Evolutionary conservation across 108 stramenopile genomes (phyloP), one percentile per base, ranked within the genome.

Genomic region (Seminavis robusta): DNA sequence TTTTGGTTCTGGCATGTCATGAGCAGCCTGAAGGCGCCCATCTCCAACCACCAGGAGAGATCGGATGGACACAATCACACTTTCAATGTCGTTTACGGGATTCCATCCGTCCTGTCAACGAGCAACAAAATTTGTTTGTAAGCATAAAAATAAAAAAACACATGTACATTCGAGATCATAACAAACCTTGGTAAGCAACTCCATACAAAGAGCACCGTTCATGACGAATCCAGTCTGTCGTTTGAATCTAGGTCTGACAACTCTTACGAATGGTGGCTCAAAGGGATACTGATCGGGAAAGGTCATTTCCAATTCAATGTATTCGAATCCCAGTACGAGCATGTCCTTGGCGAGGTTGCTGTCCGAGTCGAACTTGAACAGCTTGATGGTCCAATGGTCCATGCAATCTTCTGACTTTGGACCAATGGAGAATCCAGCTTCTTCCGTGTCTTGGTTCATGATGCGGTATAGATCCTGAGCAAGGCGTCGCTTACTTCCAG

Each of bases 81-180:
- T 77, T 47, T 95, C 94, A 65, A 95, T 95, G 53, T 95, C 94
- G 54, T 95, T 95, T 43, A 92, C 77, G 5, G 94, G 91, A 44
- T 92, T 95, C 94, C 94, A 95, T 30, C 94, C 94, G 40, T 95
- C 85, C 33, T n/a, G n/a, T n/a, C n/a, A n/a, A n/a, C n/a, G n/a
- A n/a, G n/a, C n/a, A n/a, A n/a, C n/a, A n/a, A n/a, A n/a, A n/a
- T n/a, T n/a, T n/a, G n/a, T n/a, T n/a, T n/a, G n/a, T n/a, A n/a
- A n/a, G n/a, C n/a, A n/a, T n/a, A n/a, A n/a, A n/a, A n/a, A n/a
- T n/a, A n/a, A n/a, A n/a, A n/a, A n/a, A n/a, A n/a, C n/a, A n/a
- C n/a, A n/a, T n/a, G n/a, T n/a, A n/a, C n/a, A n/a, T n/a, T n/a
- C n/a, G n/a, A n/a, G 33, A n/a, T n/a, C n/a, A n/a, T n/a, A n/a